Percentiles rank a stretch among this genome's conserved stretches.
Conservation (phyloP, 495 filamentous ascomycete genomes). For the Schizothecium vesticola region DNA sequence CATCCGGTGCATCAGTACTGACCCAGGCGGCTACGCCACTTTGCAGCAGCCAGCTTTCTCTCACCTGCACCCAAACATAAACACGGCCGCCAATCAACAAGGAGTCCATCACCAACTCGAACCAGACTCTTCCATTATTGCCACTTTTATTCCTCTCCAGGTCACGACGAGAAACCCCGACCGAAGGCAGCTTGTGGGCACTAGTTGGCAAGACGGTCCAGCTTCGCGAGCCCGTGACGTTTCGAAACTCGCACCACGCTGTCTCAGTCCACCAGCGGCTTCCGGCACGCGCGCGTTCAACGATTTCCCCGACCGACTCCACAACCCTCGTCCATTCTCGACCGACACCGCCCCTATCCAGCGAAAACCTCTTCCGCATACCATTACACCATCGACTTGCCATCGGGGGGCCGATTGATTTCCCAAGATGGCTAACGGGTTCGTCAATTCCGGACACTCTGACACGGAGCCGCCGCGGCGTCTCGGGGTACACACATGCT, state of each 20-base stretch:
- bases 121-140: constrained; percentile 4
- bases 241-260: neutral
- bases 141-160: neutral
- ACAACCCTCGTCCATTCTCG: neutral
- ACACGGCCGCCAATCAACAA: constrained; percentile 16
- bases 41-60: constrained; percentile 5
- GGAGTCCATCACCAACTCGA: neutral
- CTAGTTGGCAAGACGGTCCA: too few relatives aligned
- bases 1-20: constrained; percentile 3
- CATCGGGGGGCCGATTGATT: neutral
- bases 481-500: constrained; percentile 2
- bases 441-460: neutral
- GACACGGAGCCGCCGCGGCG: neutral
- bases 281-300: neutral
- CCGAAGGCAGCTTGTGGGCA: neutral
- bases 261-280: constrained; percentile 2
- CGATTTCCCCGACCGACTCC: neutral
- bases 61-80: constrained; percentile 13
- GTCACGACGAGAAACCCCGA: neutral
- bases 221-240: neutral
- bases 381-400: neutral
- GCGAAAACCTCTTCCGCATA: constrained; percentile 3
- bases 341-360: constrained; percentile 2
- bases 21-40: constrained; percentile 19
- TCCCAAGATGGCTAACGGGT: constrained; percentile 17